Conservation (phyloP, 2,329 filamentous ascomycete species). For the Fusarium floridanum region DNA sequence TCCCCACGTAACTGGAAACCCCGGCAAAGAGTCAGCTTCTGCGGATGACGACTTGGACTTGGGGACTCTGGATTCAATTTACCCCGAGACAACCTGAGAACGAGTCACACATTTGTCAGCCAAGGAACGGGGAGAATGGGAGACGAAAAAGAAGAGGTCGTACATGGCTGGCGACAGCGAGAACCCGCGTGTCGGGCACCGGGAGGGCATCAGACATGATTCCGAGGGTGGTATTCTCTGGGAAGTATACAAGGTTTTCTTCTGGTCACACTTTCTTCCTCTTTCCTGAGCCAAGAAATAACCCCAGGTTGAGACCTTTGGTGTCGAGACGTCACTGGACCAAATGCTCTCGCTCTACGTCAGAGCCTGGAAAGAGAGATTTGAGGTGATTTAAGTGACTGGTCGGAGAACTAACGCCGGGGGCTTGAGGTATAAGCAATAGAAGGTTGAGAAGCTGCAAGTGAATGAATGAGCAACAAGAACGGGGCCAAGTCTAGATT, state of each 20-base stretch:
- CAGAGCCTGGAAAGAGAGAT: constrained; percentile 1
- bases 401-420: background rate
- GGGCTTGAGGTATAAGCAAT: background rate
- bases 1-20: constrained; percentile 86
- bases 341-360: constrained; percentile 19
- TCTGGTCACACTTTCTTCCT: background rate
- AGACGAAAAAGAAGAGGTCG: constrained; percentile 23
- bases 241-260: background rate
- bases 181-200: constrained; percentile 74
- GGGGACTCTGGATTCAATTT: constrained; percentile 5
- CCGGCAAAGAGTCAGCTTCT: constrained; percentile 17
- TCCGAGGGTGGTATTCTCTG: background rate
- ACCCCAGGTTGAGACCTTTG: background rate
- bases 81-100: constrained; percentile 48
- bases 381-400: background rate
- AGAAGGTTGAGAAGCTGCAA: background rate
- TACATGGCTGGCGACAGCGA: constrained; percentile 97
- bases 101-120: constrained; percentile 21
- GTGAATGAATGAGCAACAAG: background rate
- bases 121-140: background rate
- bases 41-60: background rate
- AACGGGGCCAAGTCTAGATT: background rate
- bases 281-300: background rate
- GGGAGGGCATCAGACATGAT: constrained; percentile 43
- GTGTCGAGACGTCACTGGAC: constrained; percentile 28